Conservation (phyloP, 805 yeast genomes). For the Ogataea ramenticola region DNA sequence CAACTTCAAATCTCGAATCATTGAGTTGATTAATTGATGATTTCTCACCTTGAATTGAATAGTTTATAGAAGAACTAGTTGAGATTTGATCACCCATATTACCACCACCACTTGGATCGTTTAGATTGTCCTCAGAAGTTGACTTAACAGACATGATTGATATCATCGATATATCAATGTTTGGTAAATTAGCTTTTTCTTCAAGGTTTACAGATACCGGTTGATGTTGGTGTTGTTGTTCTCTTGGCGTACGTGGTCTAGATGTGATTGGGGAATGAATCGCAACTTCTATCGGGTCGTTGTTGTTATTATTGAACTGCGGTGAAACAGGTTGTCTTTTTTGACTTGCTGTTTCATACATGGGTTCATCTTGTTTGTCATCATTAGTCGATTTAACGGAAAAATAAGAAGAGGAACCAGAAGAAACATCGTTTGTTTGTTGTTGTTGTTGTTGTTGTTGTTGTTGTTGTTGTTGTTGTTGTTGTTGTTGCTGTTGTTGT, state of each 20-base stretch:
- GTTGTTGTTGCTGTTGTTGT: slow-evolving; percentile 3
- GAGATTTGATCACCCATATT: too few species aligned
- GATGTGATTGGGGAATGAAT: neutral
- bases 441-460: neutral
- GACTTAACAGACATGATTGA: slow-evolving; percentile 17
- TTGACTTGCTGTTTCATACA: too few species aligned
- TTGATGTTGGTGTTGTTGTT: too few species aligned
- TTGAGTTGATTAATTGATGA: neutral
- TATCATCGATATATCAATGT: slow-evolving; percentile 15
- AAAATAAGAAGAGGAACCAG: too few species aligned
- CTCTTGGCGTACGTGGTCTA: too few species aligned
- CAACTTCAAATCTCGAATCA: neutral
- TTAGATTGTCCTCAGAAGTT: too few species aligned
- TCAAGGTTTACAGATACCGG: too few species aligned
- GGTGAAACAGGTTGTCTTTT: too few species aligned
- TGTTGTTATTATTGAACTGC: neutral
- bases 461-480: slow-evolving; percentile 3
- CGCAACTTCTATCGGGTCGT: neutral
- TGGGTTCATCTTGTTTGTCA: too few species aligned
- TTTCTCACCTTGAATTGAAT: neutral
- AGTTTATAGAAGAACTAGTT: neutral
- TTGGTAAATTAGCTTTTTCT: too few species aligned
- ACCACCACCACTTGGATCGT: neutral
- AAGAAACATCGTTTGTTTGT: too few species aligned
- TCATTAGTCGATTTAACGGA: too few species aligned